Base-by-base conservation (phyloP, 2,329 filamentous ascomycete species). In the Truncatella angustata region DNA sequence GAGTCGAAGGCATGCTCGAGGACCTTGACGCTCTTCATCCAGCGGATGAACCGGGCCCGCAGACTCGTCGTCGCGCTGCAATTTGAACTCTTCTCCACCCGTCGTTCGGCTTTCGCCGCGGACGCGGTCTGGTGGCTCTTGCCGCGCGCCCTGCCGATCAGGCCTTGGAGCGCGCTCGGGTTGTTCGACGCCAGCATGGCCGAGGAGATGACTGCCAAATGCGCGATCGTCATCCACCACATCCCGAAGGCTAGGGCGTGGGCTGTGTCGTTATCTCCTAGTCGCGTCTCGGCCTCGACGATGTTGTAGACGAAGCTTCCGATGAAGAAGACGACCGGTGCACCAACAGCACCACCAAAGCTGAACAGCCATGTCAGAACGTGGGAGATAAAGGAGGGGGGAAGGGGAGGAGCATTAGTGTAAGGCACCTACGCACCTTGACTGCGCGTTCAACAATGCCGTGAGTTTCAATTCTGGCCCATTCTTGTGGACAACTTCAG, bases 201-300 rank as follows among this genome's bases (percentile, higher is more conserved):
- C 44, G 63, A 65, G 3, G 66, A 63, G 2, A 67, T 58, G 7
- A 67, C 67, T 36, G 66, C 66, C 3, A 67, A 59, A 24, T 65
- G 62, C 1, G 65, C 64, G 35, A 68, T 64, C 9, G 65, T 64
- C 64, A 67, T 67, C 65, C 64, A 68, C 66, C 66, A 68, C 57
- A 68, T 61, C 12, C 66, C 66, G 46, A 67, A 67, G 2, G 64
- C 66, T 11, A 68, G 51, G 4, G 64, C 62, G 23, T 67, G 65
- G 3, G 64, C 63, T 0, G 60, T 66, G 34, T 67, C 64, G 26
- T 66, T 63, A 24, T 67, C 66, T 1, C 60, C 64, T 1, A 67
- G 49, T 10, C 54, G 60, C 14, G 56, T 60, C 6, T 60, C 60
- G 9, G 60, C 57, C 26, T 66, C 63, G 10, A 67, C 42, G 2